Conservation (phyloP, 2,329 filamentous ascomycete genomes). For the Fusarium equiseti region DNA sequence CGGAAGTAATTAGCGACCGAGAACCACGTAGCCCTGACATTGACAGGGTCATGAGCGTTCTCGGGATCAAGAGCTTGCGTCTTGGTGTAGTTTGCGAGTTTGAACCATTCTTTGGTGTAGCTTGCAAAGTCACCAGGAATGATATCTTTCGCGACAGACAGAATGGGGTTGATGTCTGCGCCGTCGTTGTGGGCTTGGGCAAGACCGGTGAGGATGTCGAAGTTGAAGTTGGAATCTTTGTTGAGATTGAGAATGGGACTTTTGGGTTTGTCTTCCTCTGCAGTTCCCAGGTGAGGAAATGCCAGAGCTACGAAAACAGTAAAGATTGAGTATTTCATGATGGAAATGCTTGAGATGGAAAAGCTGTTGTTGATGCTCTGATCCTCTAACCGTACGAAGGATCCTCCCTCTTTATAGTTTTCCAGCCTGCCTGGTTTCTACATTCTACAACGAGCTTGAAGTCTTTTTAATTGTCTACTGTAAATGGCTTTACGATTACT, state of each 20-base stretch:
- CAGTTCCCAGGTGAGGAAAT: accelerated
- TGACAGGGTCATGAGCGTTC: constrained; percentile 38
- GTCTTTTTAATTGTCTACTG: accelerated
- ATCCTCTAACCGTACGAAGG: neutral
- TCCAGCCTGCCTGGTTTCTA: neutral
- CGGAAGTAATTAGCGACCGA: constrained; percentile 58
- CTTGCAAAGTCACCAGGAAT: constrained; percentile 41
- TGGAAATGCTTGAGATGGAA: neutral
- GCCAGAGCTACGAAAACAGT: neutral
- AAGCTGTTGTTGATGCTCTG: neutral
- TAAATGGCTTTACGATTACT: accelerated
- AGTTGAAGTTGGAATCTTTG: constrained; percentile 30
- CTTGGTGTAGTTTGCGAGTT: constrained; percentile 42
- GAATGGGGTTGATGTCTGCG: constrained; percentile 49
- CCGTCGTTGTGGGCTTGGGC: constrained; percentile 18
- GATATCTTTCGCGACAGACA: constrained; percentile 47
- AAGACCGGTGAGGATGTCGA: constrained; percentile 28
- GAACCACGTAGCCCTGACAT: constrained; percentile 50
- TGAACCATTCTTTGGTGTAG: constrained; percentile 40
- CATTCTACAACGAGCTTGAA: neutral
- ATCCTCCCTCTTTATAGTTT: neutral
- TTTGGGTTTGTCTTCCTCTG: neutral
- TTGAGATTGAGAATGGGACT: constrained; percentile 20
- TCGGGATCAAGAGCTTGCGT: constrained; percentile 35
- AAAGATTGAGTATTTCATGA: constrained; percentile 2